Conservation (phyloP, 1,284 basidiomycete species). For the Agaricales sp. region DNA sequence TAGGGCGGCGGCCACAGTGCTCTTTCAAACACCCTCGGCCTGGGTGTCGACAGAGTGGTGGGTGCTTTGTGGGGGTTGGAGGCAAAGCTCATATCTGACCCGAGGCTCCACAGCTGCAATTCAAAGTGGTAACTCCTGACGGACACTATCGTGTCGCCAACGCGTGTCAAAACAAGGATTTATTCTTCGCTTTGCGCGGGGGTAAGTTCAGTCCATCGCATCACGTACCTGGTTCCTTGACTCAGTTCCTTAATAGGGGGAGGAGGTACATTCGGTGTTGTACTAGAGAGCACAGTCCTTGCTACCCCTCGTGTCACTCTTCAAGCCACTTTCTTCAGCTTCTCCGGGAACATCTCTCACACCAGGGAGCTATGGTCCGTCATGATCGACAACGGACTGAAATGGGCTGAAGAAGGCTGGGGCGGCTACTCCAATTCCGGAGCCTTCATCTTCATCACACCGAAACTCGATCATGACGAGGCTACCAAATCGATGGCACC, state of each 20-base stretch:
- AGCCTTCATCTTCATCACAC: slow-evolving; percentile 18
- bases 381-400: slow-evolving; percentile 23
- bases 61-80: no score
- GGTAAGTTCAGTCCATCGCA: slow-evolving; percentile 17
- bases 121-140: slow-evolving; percentile 31
- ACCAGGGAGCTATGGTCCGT: slow-evolving; percentile 16
- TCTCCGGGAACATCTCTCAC: neutral
- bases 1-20: slow-evolving; percentile 42
- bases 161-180: slow-evolving; percentile 27
- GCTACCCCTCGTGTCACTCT: slow-evolving; percentile 23
- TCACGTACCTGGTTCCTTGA: neutral
- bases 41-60: slow-evolving; percentile 32
- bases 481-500: slow-evolving; percentile 21
- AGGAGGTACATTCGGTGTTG: slow-evolving; percentile 27
- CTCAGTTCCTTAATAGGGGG: slow-evolving; percentile 17
- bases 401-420: slow-evolving; percentile 41
- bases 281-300: slow-evolving; percentile 23
- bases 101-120: slow-evolving; percentile 21
- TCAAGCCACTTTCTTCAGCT: slow-evolving; percentile 19
- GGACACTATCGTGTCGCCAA: slow-evolving; percentile 26
- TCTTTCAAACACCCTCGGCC: slow-evolving; percentile 23
- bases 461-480: slow-evolving; percentile 16
- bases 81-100: neutral
- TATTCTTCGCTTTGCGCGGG: slow-evolving; percentile 35
- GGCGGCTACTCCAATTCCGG: slow-evolving; percentile 26